phyloP scores from a whole-genome alignment of 345 rosid species.

The Kandelia obovata region DNA sequence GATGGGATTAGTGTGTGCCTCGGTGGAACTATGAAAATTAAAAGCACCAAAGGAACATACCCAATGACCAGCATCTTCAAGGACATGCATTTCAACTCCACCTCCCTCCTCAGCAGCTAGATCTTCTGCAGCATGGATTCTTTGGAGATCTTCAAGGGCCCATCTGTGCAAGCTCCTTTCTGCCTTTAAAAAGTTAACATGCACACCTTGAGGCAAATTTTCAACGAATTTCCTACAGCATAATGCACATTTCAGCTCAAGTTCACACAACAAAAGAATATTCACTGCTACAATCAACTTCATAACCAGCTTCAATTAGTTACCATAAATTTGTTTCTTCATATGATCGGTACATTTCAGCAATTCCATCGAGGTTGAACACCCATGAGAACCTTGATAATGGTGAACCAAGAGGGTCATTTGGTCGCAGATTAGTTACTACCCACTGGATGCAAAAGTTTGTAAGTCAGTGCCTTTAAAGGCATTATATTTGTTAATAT shows the following conservation, averaged over 20 bases:
- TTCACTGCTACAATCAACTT: neutral
- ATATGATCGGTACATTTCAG: conserved; percentile 72
- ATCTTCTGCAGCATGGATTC: conserved; percentile 92
- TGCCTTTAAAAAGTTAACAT: conserved; percentile 85
- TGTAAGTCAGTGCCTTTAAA: conserved; percentile 3
- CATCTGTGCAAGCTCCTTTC: conserved; percentile 96
- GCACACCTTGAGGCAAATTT: conserved; percentile 80
- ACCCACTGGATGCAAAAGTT: conserved; percentile 64
- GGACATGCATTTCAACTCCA: conserved; percentile 93
- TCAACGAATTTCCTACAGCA: conserved; percentile 72
- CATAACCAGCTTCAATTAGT: neutral
- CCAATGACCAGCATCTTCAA: conserved; percentile 98
- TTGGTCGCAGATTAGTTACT: conserved; percentile 69
- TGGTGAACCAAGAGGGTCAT: conserved; percentile 25
- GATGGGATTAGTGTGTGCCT: no score
- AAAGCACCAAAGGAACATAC: conserved; percentile 32
- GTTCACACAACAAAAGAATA: neutral
- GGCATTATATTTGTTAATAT: neutral
- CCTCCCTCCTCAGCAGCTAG: conserved; percentile 83
- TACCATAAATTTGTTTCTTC: conserved; percentile 96
- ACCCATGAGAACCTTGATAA: conserved; percentile 75
- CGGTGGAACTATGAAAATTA: no score
- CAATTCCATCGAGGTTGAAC: conserved; percentile 75
- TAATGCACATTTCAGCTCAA: neutral
- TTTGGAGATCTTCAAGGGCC: conserved; percentile 88